Base-by-base conservation (phyloP, 73 alveolate species). In the Paramecium biaurelia region DNA sequence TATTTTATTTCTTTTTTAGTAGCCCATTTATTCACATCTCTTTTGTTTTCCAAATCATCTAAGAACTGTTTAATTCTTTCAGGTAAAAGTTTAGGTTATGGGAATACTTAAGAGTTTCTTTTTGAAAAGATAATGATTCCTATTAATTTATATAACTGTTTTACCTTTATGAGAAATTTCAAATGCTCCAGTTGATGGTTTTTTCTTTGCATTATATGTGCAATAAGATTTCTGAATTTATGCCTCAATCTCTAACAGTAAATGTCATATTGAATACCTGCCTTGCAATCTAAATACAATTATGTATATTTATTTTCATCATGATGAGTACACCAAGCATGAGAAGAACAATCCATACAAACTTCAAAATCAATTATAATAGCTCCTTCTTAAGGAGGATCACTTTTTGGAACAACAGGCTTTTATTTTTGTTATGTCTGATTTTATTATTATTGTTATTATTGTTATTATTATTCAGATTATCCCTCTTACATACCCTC, bases 261-360 rank as follows among this genome's bases (percentile, higher is more conserved):
- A 72, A 1, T 18, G 14, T 41, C 1, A 2, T 11, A 79, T 20
- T 79, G 15, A 79, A 20, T 79, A 79, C 90, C 72, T 43, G 90
- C 90, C 32, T 8, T 41, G 76, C 70, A 43, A 79, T 79, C 90
- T 7, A 79, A 34, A 34, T 41, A 79, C n/a, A 79, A 63, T 47
- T 79, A 45, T 23, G 90, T 79, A 20, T 89, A 89, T 70, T 70
- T 89, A 18, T 28, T 38, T 70, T 89, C 94, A 45, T 89, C 94
- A 89, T 89, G 94, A 26, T 89, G 88, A 70, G 94, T 89, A 70
- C 94, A 89, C 94, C 94, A 89, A 38, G 94, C 94, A 89, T 89
- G 94, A 26, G 70, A 58, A 21, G 56, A 23, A 28, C 94, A 89
- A 68, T 89, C 74, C 41, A 57, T 43, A 59, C 94, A 89, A 42